Base-by-base conservation (phyloP, 805 yeast genomes). In the Starmerella riodocensis region DNA sequence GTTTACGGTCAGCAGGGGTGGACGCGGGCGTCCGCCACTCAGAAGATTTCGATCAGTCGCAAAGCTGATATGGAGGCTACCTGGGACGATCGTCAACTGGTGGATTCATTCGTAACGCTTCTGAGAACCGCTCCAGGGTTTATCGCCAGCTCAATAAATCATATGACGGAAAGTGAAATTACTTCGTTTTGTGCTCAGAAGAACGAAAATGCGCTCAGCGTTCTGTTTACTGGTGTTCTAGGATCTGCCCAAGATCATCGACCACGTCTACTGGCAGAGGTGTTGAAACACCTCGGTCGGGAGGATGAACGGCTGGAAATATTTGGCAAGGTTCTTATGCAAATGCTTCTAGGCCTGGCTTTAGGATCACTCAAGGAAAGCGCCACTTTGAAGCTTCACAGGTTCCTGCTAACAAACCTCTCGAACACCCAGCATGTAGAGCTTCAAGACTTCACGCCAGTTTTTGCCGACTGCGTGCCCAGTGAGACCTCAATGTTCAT, bases 101-200 rank as follows among this genome's bases (percentile, higher is more conserved):
- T 59, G 30, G 57, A 53, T 42, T 53, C 60, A 9, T 57, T 58
- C 34, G 39, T 59, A 41, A 54, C 60, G 7, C 42, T 57, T 28
- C 43, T 58, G 23, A 51, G 59, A 26, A 49, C 60, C 1, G 54
- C 61, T 3, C 61, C 62, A 0, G 53, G 55, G n/a, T 58, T 58
- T 32, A 42, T 59, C 9, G 55, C 59, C 14, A 45, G 55, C 6
- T 51, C 57, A 3, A 37, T 55, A 12, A 32, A 47, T 2, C 49
- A 49, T n/a, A 33, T 58, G 43, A 32, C 49, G 2, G 27, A 38
- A 3, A 16, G 37, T 3, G 58, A 54, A 21, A 36, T 53, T 8
- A 36, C 28, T 7, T 19, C 34, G 13, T 53, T 55, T 32, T 19
- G 40, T 45, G 34, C 44, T 40, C 29, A 47, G 47, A 21, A 47